Evolutionary conservation across 1,139 yeast species (phyloP).

Genomic region (Protomyces inouyei): DNA sequence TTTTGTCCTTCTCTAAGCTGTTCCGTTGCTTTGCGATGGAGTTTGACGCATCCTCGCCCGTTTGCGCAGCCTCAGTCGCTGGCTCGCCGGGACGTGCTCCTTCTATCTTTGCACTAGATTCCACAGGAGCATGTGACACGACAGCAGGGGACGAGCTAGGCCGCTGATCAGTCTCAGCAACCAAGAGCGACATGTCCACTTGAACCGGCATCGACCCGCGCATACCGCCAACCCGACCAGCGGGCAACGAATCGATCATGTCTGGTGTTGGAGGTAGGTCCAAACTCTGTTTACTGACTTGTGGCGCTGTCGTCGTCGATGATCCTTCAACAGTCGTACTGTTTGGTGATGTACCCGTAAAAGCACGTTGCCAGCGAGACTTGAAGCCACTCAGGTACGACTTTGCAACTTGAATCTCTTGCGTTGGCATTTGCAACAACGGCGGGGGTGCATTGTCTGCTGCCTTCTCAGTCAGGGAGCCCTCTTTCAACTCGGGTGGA

Average conservation of each 20-base stretch:
- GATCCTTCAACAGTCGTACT: background rate
- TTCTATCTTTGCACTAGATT: no score
- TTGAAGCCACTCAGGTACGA: slow-evolving; percentile 20
- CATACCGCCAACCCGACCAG: background rate
- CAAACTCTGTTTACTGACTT: background rate
- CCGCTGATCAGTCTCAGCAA: background rate
- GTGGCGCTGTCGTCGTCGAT: background rate
- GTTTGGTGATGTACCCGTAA: background rate
- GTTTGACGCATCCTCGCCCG: no score
- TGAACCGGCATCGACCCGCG: background rate
- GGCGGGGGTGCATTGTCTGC: background rate
- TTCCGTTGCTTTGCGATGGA: no score
- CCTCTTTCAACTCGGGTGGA: background rate
- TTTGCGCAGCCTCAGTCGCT: no score
- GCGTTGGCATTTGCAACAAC: background rate
- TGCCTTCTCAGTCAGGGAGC: background rate
- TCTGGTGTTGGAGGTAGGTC: background rate
- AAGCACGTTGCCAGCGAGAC: slow-evolving; percentile 17
- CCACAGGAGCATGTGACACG: background rate
- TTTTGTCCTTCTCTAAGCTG: no score
- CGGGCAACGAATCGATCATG: background rate
- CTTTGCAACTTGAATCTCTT: background rate
- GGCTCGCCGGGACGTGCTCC: no score
- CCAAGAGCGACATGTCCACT: background rate
- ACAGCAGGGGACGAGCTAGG: background rate